Percentiles rank a stretch among this genome's conserved stretches.
Evolutionary conservation across 139 green algal species (phyloP).

Genomic region (Monoraphidium neglectum): DNA sequence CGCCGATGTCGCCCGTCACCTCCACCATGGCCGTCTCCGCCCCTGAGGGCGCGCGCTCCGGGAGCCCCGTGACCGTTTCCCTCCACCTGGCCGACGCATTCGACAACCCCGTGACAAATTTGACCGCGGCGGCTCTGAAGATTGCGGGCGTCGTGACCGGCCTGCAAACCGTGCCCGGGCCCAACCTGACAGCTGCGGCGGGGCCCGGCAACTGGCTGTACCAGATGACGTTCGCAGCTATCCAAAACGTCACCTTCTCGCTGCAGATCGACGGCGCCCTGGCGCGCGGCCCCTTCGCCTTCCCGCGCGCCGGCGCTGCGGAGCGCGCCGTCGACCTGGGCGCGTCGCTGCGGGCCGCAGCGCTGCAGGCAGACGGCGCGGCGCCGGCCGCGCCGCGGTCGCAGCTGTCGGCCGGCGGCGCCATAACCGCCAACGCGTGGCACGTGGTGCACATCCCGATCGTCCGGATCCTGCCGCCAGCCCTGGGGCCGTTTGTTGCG

Average conservation of each 20-base stretch:
- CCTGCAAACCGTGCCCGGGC: not conserved
- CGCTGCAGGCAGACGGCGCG: not conserved
- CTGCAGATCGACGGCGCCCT: not conserved
- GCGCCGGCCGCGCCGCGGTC: not conserved
- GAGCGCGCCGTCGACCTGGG: not conserved
- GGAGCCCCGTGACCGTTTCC: too few relatives aligned
- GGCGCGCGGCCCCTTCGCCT: not conserved
- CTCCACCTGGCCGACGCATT: too few relatives aligned
- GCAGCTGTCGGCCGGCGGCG: not conserved
- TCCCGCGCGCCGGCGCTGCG: not conserved
- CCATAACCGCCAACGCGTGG: not conserved
- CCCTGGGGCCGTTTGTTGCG: not conserved
- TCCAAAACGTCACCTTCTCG: constrained; percentile 1
- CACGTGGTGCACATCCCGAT: constrained; percentile 1
- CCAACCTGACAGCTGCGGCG: not conserved
- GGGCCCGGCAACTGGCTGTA: not conserved
- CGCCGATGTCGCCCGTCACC: not conserved
- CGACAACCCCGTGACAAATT: too few relatives aligned
- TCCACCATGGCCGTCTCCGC: not conserved
- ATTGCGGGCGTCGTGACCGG: constrained; percentile 1
- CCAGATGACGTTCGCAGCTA: not conserved
- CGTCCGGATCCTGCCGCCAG: not conserved
- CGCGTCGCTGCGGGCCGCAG: not conserved
- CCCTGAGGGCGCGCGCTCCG: too few relatives aligned
- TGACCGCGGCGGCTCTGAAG: too few relatives aligned